Base-by-base conservation (phyloP, 305 asterid genomes). In the Fraxinus velutina region DNA sequence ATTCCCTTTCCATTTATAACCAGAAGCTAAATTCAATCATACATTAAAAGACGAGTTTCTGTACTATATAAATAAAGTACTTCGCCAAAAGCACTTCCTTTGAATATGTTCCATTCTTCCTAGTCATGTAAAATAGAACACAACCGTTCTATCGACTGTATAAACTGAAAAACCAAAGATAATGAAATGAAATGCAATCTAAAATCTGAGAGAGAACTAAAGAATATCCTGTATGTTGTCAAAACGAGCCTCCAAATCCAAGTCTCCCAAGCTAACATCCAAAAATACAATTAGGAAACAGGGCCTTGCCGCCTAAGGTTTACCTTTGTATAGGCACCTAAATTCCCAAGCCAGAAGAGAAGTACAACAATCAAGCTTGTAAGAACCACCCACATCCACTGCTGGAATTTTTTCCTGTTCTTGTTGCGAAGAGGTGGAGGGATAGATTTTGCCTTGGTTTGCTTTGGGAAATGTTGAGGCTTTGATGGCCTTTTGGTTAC, bases 341-440 rank as follows among this genome's bases (percentile, higher is more conserved):
- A 79, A 79, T 89, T 89, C 73, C 90, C 90, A 39, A 89, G 71
- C 52, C 85, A 80, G 81, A 89, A 87, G 13, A 89, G 78, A 76
- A 50, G 68, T 74, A 89, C 17, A 21, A 89, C 87, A 1, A 85
- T 19, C 5, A 77, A 0, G 79, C 83, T 84, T 44, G 88, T 77
- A 72, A 86, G 4, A 50, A 34, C 47, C 12, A 84, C 75, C 90
- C 89, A 85, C 81, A 84, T 10, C 92, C 92, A 88, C 81, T 87
- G 90, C 89, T 89, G 92, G 73, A 83, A 12, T 74, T 44, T 87
- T 74, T 72, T 89, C 82, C 80, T 88, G 10, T 77, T 72, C 78
- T 83, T 84, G 91, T 83, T 88, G 37, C 90, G 87, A 29, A 88
- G 92, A 0, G 91, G 88, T 5, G 92, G 91, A 8, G 92, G 91